Evolutionary conservation across 2,329 filamentous ascomycete species (phyloP).

Genomic region (Nannizziopsis barbatae): DNA sequence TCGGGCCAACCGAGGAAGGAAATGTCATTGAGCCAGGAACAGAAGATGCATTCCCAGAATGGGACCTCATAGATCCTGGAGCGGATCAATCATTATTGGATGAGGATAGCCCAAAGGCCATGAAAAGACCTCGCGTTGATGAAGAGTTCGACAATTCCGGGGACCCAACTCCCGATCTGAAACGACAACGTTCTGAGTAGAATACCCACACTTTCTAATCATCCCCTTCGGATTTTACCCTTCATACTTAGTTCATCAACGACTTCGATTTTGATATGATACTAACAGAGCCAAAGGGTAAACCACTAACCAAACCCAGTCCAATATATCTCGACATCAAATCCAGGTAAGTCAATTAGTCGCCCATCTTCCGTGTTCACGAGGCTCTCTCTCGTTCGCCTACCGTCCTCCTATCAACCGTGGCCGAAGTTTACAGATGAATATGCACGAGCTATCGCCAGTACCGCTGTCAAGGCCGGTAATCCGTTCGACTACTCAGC

Average conservation of each 20-base stretch:
- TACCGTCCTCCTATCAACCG: not conserved
- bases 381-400: not conserved
- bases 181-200: slow-evolving; percentile 14
- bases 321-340: no score
- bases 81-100: slow-evolving; percentile 20
- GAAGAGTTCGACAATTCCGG: slow-evolving; percentile 11
- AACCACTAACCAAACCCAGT: not conserved
- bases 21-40: not conserved
- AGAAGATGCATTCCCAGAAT: slow-evolving; percentile 1
- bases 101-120: slow-evolving; percentile 18
- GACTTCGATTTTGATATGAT: not conserved
- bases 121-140: slow-evolving; percentile 13
- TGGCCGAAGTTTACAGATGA: not conserved
- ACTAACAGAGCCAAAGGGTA: not conserved
- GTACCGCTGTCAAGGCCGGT: no score
- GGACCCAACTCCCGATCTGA: slow-evolving; percentile 6
- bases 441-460: no score
- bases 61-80: slow-evolving; percentile 19
- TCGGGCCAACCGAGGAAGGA: not conserved
- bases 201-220: not conserved
- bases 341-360: slow-evolving; percentile 5
- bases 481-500: no score
- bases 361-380: not conserved
- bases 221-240: not conserved
- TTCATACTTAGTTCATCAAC: not conserved